Conservation (phyloP, 2,329 filamentous ascomycete genomes). For the Botrytis tulipae region DNA sequence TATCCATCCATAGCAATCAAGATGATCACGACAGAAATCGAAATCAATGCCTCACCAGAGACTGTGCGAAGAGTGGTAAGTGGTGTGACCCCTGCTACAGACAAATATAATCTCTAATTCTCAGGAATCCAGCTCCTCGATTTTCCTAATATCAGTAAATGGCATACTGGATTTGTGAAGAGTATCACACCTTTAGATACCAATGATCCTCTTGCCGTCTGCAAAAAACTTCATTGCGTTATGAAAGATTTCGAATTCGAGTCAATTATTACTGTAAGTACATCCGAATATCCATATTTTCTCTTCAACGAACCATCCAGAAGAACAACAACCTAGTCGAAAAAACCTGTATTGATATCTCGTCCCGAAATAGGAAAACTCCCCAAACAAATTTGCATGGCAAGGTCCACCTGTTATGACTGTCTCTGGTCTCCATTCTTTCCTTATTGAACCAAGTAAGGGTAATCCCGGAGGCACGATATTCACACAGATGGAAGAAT, state of each 20-base stretch:
- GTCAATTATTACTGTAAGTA: not conserved
- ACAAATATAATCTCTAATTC: not conserved
- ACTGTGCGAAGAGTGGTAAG: not conserved
- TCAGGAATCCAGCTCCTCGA: not conserved
- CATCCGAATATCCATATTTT: no score
- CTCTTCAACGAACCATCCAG: not conserved
- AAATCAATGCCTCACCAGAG: not conserved
- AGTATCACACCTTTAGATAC: not conserved
- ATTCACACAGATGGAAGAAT: not conserved
- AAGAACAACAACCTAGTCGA: not conserved
- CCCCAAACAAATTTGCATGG: not conserved
- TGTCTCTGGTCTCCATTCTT: not conserved
- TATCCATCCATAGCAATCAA: not conserved
- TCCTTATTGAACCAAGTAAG: not conserved
- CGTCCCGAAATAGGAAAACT: not conserved
- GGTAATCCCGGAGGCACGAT: not conserved
- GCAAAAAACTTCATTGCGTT: not conserved
- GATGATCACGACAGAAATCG: constrained; percentile 7
- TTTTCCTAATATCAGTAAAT: not conserved
- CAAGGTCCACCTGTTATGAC: constrained; percentile 5
- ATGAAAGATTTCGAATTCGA: not conserved
- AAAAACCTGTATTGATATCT: not conserved
- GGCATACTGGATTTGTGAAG: not conserved
- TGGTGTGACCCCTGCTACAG: not conserved
- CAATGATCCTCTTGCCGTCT: not conserved